Conservation (phyloP, 352 stramenopile species). For the Phytophthora pluvialis region DNA sequence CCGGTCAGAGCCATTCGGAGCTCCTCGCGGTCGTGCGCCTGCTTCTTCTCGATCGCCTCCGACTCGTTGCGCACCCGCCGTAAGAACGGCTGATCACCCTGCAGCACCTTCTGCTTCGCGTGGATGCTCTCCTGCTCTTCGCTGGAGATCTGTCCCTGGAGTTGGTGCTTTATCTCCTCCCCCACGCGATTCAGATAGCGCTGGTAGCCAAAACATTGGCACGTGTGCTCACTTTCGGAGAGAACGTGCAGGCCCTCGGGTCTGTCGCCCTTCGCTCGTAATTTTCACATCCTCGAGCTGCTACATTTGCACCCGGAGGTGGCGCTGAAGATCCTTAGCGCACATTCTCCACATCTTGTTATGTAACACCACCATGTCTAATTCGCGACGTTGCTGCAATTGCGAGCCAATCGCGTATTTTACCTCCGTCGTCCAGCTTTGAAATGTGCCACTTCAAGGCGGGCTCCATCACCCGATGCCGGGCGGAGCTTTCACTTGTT, state of each 20-base stretch:
- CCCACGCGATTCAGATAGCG: constrained; percentile 47
- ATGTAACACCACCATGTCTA: constrained; percentile 60
- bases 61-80: constrained; percentile 64
- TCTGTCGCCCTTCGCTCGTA: constrained; percentile 42
- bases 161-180: constrained; percentile 59
- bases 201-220: constrained; percentile 60
- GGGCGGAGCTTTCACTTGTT: constrained; percentile 18
- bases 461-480: constrained; percentile 60
- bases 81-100: constrained; percentile 66
- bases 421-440: constrained; percentile 50
- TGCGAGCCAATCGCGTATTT: constrained; percentile 64
- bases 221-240: constrained; percentile 56
- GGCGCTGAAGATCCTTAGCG: constrained; percentile 65
- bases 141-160: constrained; percentile 63
- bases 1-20: constrained; percentile 63
- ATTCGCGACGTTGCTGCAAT: constrained; percentile 61
- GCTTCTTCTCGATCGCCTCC: constrained; percentile 65
- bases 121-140: constrained; percentile 58
- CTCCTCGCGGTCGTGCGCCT: constrained; percentile 57
- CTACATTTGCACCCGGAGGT: constrained; percentile 63
- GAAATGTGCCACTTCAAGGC: constrained; percentile 68
- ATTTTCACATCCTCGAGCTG: constrained; percentile 42
- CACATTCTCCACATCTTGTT: constrained; percentile 50
- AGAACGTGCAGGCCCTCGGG: constrained; percentile 61
- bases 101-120: constrained; percentile 46